Percentiles rank a stretch among this genome's conserved stretches.
These are phyloP conservation scores for Penicillium palitans DNA, from an alignment of 2,329 filamentous ascomycete genomes.

Conservation along the genomic window DNA sequence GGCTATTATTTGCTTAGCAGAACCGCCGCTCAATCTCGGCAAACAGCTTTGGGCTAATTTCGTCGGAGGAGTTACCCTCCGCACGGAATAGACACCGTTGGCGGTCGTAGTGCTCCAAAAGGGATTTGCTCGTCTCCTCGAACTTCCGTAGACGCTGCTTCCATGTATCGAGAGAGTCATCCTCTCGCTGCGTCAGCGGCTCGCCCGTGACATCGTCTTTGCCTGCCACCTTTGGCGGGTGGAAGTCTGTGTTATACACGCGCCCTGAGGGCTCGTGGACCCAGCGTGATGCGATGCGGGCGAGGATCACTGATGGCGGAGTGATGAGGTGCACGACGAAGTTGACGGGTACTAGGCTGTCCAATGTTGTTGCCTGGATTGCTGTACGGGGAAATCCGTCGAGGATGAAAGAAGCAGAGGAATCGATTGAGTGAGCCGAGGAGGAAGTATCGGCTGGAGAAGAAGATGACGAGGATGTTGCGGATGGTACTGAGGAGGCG, in stretches of 20 bases:
- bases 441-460: conserved; percentile 15
- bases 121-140: conserved; percentile 77
- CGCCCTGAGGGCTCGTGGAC: conserved; percentile 87
- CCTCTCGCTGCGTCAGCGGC: conserved; percentile 73
- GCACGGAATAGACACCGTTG: conserved; percentile 85
- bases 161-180: conserved; percentile 88
- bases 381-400: conserved; percentile 94
- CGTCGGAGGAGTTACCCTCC: conserved; percentile 84
- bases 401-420: conserved; percentile 85
- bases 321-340: conserved; percentile 85
- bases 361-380: conserved; percentile 73
- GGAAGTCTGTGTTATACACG: conserved; percentile 94
- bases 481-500: conserved; percentile 8
- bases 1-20: conserved; percentile 32
- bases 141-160: conserved; percentile 77
- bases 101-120: conserved; percentile 85
- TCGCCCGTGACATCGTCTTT: conserved; percentile 92
- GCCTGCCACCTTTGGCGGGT: conserved; percentile 76
- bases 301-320: conserved; percentile 80
- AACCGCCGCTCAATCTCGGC: conserved; percentile 80
- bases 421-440: conserved; percentile 57
- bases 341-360: conserved; percentile 87
- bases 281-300: conserved; percentile 89
- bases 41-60: conserved; percentile 89
- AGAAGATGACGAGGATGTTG: conserved; percentile 5